Base-by-base conservation (phyloP, 2,329 filamentous ascomycete genomes). In the Phialemoniopsis sp. region DNA sequence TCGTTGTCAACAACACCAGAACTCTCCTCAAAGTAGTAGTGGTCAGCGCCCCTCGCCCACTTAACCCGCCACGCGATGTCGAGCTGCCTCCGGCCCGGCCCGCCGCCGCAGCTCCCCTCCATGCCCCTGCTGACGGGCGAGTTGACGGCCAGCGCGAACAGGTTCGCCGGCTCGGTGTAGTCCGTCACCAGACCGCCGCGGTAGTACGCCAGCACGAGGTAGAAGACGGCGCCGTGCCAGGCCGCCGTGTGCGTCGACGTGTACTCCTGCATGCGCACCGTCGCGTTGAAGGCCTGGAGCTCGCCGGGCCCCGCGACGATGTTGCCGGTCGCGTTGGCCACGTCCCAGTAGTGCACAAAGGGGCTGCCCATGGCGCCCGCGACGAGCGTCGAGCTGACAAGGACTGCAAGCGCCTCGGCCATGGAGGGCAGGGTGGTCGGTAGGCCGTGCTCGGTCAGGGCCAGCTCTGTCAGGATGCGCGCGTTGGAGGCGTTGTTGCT, bases 141-240 rank as follows among this genome's bases (percentile, higher is more conserved):
- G 53, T 89, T 89, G 38, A 90, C 68, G 3, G 85, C 82, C 0
- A 89, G 61, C 0, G 80, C 69, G 51, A 90, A 89, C 3, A 89
- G 63, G 53, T 89, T 89, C 39, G 83, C 78, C 1, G 86, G 84
- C 51, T 91, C 86, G 0, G 81, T 86, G 53, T 85, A 89, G 62
- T 91, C 87, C 1, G 84, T 89, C 8, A 91, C 77, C 16, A 87
- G 72, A 1, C 78, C 76, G 0, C 66, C 65, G 6, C 65, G 55
- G 46, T 73, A 67, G 34, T 76, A 53, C 2, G 73, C 52, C 0
- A 91, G 73, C 0, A 89, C 70, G 2, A 80, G 41, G 52, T 86
- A 82, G 60, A 90, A 91, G 1, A 78, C 63, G n/a, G n/a, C n/a
- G 5, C 62, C 69, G 41, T 89, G 81, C 73, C 82, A 87, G 0